Evolutionary conservation across 1,284 basidiomycete genomes (phyloP).

Genomic region (Melampsora americana): DNA sequence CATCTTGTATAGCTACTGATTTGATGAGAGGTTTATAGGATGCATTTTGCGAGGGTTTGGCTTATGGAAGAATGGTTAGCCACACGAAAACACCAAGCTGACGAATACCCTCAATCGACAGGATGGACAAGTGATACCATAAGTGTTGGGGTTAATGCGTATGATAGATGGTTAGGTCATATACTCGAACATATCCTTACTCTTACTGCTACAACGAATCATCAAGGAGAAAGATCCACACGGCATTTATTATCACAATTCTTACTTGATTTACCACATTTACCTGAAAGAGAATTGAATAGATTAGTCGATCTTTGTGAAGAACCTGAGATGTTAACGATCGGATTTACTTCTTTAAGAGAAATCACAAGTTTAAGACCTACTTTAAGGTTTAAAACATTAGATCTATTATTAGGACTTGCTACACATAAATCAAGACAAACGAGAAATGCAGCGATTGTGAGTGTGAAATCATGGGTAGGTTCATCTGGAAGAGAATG

Average conservation of each 20-base stretch:
- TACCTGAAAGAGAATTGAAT: constrained; percentile 71
- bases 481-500: constrained; percentile 70
- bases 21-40: constrained; percentile 58
- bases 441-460: constrained; percentile 83
- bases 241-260: constrained; percentile 74
- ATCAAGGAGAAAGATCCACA: constrained; percentile 51
- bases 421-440: constrained; percentile 70
- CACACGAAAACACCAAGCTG: constrained; percentile 65
- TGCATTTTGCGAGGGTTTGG: constrained; percentile 86
- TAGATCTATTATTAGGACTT: constrained; percentile 76
- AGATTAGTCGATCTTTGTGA: constrained; percentile 75
- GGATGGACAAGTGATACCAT: neutral
- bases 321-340: constrained; percentile 68
- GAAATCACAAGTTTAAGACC: constrained; percentile 80
- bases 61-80: constrained; percentile 99
- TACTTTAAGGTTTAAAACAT: constrained; percentile 69
- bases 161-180: constrained; percentile 48
- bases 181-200: constrained; percentile 48
- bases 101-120: constrained; percentile 1
- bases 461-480: constrained; percentile 80
- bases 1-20: neutral
- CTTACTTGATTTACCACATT: constrained; percentile 75
- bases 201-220: neutral
- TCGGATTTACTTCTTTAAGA: constrained; percentile 80
- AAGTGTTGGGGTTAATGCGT: constrained; percentile 45